Evolutionary conservation across 805 yeast species (phyloP).

Genomic region (Ogataea methylovora): DNA sequence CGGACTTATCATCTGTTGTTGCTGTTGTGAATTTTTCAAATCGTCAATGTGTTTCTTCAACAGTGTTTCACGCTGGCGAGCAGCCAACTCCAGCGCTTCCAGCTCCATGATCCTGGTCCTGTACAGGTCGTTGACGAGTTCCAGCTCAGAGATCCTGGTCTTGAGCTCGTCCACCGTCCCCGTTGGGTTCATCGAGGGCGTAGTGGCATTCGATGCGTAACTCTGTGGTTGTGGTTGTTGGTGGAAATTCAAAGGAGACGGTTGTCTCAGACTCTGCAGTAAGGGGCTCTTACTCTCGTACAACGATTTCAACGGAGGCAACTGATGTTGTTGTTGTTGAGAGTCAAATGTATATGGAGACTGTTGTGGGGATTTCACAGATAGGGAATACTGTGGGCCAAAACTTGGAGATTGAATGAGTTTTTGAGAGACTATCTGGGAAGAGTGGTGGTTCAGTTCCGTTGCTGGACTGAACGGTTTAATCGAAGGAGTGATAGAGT

Average conservation of each 20-base stretch:
- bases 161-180: constrained; percentile 40
- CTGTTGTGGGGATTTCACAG: not conserved
- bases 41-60: constrained; percentile 44
- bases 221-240: constrained; percentile 1
- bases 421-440: too few species aligned
- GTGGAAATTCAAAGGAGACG: not conserved
- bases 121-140: constrained; percentile 83
- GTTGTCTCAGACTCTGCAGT: not conserved
- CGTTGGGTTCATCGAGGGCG: too few species aligned
- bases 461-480: constrained; percentile 25
- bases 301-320: constrained; percentile 1
- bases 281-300: not conserved
- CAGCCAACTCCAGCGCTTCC: constrained; percentile 59
- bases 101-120: constrained; percentile 76
- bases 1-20: too few species aligned
- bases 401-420: constrained; percentile 22
- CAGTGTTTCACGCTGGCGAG: constrained; percentile 40
- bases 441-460: too few species aligned
- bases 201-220: constrained; percentile 3
- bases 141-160: constrained; percentile 81
- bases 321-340: constrained; percentile 4
- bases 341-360: not conserved
- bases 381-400: constrained; percentile 19
- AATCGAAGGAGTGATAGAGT: constrained; percentile 22
- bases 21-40: constrained; percentile 8